Evolutionary conservation across 2,329 filamentous ascomycete species (phyloP), one percentile per base, ranked within the genome.

Genomic region (Trichoderma polysporum): DNA sequence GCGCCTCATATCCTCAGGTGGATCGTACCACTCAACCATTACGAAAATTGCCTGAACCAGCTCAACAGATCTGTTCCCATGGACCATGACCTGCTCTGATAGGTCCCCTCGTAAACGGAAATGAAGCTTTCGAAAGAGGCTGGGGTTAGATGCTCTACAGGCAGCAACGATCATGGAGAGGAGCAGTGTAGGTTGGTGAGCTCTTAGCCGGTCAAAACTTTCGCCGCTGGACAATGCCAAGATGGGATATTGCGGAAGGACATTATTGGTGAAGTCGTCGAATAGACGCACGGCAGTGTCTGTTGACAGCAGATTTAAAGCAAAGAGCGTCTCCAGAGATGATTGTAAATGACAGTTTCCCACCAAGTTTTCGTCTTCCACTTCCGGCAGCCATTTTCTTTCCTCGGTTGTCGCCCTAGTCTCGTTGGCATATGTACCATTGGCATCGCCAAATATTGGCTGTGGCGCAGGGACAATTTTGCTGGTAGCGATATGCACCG

Each of bases 1-100:
- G n/a, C 37, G 47, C 19, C 25, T 39, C 59, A 53, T 39, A 17
- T 39, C 47, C 2, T 45, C 49, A 7, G 35, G 49, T 8, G 37
- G 10, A 22, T 63, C n/a, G 60, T 53, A 63, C 47, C 49, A 54
- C 49, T 63, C 47, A 19, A 25, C 19, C 33, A 62, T 52, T 17
- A 63, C 35, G 4, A 45, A 12, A 35, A 45, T 39, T 4, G 47
- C 45, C n/a, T 41, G 33, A 10, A 52, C 47, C 33, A 53, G 47
- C 35, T 52, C 31, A 29, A 62, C 33, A n/a, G 49, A 54, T 27
- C n/a, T 29, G 13, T 54, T 53, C 5, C 35, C 60, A 17, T 29
- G 13, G 27, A 54, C 35, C 35, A 63, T 63, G 27, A 19, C 35
- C 2, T 63, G 25, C n/a, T 63, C 25, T 33, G 49, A 63, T 25